Conservation (phyloP, 2,329 filamentous ascomycete species). For the Botrytis paeoniae region DNA sequence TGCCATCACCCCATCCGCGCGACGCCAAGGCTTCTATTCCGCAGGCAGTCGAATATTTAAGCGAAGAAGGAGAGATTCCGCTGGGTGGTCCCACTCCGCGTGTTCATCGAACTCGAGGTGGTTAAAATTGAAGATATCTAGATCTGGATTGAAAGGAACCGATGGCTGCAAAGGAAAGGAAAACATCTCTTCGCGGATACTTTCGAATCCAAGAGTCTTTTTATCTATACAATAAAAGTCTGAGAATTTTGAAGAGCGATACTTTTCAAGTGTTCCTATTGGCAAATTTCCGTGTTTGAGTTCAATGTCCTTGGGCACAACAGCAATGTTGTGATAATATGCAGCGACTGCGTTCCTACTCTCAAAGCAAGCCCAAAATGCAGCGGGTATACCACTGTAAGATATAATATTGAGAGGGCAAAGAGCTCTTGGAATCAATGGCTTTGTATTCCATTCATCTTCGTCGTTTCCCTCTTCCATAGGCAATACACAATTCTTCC, state of each 20-base stretch:
- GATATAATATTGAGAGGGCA: not conserved
- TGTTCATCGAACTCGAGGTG: not conserved
- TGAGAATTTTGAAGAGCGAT: not conserved
- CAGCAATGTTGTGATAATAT: not conserved
- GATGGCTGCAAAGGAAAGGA: not conserved
- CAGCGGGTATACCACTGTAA: not conserved
- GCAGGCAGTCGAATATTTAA: not conserved
- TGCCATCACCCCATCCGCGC: rapidly evolving
- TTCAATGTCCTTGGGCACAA: not conserved
- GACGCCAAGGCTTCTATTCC: rapidly evolving
- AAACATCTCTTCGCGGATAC: not conserved
- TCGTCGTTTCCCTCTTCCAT: not conserved
- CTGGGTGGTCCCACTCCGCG: rapidly evolving
- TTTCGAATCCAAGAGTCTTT: not conserved
- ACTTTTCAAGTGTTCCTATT: not conserved
- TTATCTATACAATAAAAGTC: not conserved
- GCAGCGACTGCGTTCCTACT: not conserved
- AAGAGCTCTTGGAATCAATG: not conserved
- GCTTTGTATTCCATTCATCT: rapidly evolving
- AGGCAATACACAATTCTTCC: not conserved
- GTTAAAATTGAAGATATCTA: not conserved
- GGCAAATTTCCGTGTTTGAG: not conserved
- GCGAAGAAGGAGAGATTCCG: rapidly evolving
- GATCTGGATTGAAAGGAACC: not conserved
- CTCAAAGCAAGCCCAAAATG: not conserved